Evolutionary conservation across 179 eudicot species (phyloP).

Genomic region (Drosera spatulata): DNA sequence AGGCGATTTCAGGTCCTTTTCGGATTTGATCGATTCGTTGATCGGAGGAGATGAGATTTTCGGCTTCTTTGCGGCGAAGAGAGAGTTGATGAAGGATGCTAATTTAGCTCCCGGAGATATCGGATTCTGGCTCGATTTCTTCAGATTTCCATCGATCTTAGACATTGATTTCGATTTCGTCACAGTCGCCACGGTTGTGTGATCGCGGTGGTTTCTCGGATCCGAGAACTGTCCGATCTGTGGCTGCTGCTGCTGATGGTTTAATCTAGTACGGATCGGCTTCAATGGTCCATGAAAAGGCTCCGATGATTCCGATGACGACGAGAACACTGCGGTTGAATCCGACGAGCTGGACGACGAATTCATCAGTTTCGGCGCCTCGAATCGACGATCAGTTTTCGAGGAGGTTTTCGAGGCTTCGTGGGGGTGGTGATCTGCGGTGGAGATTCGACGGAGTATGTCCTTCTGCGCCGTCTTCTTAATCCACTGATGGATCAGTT

Average conservation of each 20-base stretch:
- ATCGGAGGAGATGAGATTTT: conserved; percentile 18
- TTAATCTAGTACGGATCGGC: conserved; percentile 46
- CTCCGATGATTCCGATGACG: not conserved
- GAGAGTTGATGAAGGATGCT: conserved; percentile 61
- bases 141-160: conserved; percentile 70
- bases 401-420: conserved; percentile 1
- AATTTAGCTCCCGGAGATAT: conserved; percentile 81
- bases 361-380: conserved; percentile 6
- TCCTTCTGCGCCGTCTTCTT: conserved; percentile 5
- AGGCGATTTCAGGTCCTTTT: conserved; percentile 11
- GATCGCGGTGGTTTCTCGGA: conserved; percentile 16
- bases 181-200: conserved; percentile 18
- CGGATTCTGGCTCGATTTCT: conserved; percentile 64
- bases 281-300: conserved; percentile 15
- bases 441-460: not conserved
- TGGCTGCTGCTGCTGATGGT: conserved; percentile 1
- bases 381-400: not conserved
- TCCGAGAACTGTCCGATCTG: not conserved
- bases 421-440: conserved; percentile 11
- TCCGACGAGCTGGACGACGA: conserved; percentile 68
- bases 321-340: conserved; percentile 30
- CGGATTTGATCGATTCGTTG: conserved; percentile 4
- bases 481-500: conserved; percentile 18
- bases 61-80: conserved; percentile 41
- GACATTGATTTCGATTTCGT: conserved; percentile 48